phyloP scores from a whole-genome alignment of 345 rosid species.

The Brassica napus region DNA sequence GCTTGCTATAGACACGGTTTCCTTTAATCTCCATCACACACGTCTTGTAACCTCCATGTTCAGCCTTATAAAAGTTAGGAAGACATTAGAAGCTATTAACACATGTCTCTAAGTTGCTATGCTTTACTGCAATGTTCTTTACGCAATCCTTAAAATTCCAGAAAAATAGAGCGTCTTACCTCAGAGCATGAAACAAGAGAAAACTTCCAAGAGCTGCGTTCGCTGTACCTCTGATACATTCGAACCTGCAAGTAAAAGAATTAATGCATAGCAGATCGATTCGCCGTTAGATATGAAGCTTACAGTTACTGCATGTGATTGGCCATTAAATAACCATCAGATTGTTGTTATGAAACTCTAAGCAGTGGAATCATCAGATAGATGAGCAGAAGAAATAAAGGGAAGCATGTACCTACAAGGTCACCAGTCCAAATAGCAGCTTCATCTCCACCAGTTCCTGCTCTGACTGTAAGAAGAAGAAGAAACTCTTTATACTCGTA shows the following conservation, averaged over 20 bases:
- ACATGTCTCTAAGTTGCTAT: slow-evolving; percentile 18
- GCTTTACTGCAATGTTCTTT: not conserved
- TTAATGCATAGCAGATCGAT: slow-evolving; percentile 14
- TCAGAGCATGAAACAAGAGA: slow-evolving; percentile 68
- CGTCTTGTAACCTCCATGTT: slow-evolving; percentile 92
- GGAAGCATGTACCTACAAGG: slow-evolving; percentile 98
- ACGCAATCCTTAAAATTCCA: not conserved
- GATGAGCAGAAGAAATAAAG: slow-evolving; percentile 27
- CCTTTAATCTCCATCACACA: slow-evolving; percentile 92
- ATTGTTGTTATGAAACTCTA: not conserved
- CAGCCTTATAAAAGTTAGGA: slow-evolving; percentile 58
- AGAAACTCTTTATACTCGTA: not conserved
- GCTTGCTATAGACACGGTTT: slow-evolving; percentile 83
- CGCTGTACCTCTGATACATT: slow-evolving; percentile 87
- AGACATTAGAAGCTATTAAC: slow-evolving; percentile 3
- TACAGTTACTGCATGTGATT: not conserved
- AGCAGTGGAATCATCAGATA: slow-evolving; percentile 18
- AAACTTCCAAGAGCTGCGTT: slow-evolving; percentile 78
- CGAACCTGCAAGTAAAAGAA: slow-evolving; percentile 54
- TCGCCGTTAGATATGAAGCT: slow-evolving; percentile 12
- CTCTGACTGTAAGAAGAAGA: slow-evolving; percentile 67
- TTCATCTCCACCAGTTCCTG: slow-evolving; percentile 99
- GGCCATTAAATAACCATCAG: not conserved
- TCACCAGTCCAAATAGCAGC: slow-evolving; percentile 99
- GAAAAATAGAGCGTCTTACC: slow-evolving; percentile 46